phyloP scores from a whole-genome alignment of 371 early-diverging fungal genomes.

The Syncephalis plumigaleata region DNA sequence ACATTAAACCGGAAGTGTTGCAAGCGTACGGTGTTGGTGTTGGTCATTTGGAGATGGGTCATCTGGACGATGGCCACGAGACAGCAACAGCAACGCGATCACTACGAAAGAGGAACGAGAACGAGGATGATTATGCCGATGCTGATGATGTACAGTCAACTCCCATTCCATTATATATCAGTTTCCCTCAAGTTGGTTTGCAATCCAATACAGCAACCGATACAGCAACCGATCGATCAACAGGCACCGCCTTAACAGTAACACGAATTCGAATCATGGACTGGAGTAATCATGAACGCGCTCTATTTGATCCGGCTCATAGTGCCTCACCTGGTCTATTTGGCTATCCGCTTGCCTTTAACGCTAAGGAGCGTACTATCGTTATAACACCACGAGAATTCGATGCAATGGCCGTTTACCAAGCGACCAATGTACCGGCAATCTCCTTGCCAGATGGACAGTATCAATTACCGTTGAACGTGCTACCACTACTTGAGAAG shows the following conservation, averaged over 20 bases:
- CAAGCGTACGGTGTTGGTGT: constrained; percentile 17
- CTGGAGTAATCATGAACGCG: constrained; percentile 3
- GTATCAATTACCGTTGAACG: constrained; percentile 39
- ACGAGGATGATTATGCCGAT: no score
- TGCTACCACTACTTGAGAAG: constrained; percentile 37
- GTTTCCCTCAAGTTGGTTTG: no score
- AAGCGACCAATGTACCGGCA: constrained; percentile 40
- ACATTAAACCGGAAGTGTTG: constrained; percentile 9
- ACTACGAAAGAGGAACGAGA: no score
- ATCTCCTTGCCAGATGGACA: constrained; percentile 28
- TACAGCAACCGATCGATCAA: no score
- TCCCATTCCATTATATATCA: no score
- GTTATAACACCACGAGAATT: constrained; percentile 39
- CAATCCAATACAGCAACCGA: no score
- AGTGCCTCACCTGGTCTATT: constrained; percentile 4
- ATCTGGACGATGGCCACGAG: no score
- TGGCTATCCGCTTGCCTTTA: constrained; percentile 14
- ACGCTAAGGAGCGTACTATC: constrained; percentile 9
- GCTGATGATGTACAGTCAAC: no score
- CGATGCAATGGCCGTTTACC: constrained; percentile 53
- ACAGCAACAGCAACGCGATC: no score
- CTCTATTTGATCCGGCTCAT: constrained; percentile 4
- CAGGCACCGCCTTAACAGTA: constrained; percentile 8
- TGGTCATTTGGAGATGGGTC: no score
- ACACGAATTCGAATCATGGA: constrained; percentile 24